Evolutionary conservation across 768 basidiomycete species (phyloP), one percentile per base, ranked within the genome.

Genomic region (Phylloporus scabripes): DNA sequence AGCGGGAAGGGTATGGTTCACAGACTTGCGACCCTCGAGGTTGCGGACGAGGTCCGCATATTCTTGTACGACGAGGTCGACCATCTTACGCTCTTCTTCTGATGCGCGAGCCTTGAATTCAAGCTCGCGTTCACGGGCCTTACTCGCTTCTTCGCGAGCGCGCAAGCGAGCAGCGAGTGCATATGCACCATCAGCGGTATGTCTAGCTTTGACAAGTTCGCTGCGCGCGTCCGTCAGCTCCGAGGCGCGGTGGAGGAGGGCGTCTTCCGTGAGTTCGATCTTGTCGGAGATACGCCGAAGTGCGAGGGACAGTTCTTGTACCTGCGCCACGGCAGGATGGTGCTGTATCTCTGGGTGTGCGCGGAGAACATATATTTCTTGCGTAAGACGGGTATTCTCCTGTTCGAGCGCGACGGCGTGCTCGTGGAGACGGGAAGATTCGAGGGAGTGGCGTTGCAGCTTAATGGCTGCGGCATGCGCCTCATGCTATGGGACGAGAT

Each of bases 21-120:
- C 46, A 48, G 64, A 65, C 48, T 62, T 63, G 50, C 74, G 71
- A 15, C 74, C 72, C 57, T 87, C 82, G 46, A 89, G 70, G 1
- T 67, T 73, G 17, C 86, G 74, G 11, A 90, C 88, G 12, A 91
- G 75, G 50, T 79, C 80, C 0, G 88, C 88, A 45, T 91, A 91
- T 55, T 90, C 85, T 45, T 75, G 71, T 14, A 90, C 75, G 5
- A 80, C 82, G 26, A 76, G 60, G 49, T 90, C 87, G 34, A 75
- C 73, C 61, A 87, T 78, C 55, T 72, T 74, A 29, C 71, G 67
- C 52, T 83, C 77, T 61, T 86, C 81, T 52, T 83, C 77, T 4
- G 75, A 74, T 18, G 68, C 70, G 32, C 66, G 70, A 3, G 79
- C 62, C 55, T 65, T 74, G 53, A 70, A 52, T 54, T 76, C 71